Conservation (phyloP, 2,329 filamentous ascomycete species). For the Diatrype stigma region DNA sequence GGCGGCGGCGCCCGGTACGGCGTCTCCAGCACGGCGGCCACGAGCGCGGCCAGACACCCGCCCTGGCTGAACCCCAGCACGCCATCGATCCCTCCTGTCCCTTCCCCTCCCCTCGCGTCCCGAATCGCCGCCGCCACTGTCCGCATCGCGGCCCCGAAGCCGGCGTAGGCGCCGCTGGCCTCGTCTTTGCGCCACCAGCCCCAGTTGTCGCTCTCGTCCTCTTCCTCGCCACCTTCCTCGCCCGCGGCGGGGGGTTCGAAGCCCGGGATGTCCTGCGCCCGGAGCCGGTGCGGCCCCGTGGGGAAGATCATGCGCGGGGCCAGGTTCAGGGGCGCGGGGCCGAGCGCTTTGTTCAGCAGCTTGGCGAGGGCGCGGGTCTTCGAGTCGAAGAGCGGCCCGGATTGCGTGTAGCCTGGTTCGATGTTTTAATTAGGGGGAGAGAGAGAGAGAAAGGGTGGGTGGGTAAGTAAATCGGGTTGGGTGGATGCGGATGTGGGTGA, state of each 20-base stretch:
- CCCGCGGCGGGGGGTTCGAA: slow-evolving; percentile 42
- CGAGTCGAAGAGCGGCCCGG: slow-evolving; percentile 74
- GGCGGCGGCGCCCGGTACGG: slow-evolving; percentile 22
- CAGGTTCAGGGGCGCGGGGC: slow-evolving; percentile 47
- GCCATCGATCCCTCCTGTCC: slow-evolving; percentile 74
- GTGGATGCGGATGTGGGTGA: not conserved
- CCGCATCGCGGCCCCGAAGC: slow-evolving; percentile 64
- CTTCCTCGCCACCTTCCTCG: slow-evolving; percentile 34
- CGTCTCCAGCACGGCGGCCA: slow-evolving; percentile 67
- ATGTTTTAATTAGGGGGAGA: slow-evolving; percentile 2
- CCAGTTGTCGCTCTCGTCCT: slow-evolving; percentile 61
- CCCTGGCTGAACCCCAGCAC: slow-evolving; percentile 83
- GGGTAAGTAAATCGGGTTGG: not conserved
- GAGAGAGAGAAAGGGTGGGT: slow-evolving; percentile 1
- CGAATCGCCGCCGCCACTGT: slow-evolving; percentile 58
- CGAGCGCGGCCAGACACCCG: slow-evolving; percentile 65
- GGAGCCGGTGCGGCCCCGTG: slow-evolving; percentile 62
- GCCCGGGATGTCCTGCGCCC: slow-evolving; percentile 64
- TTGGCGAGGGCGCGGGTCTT: slow-evolving; percentile 89
- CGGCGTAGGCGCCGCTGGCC: slow-evolving; percentile 59
- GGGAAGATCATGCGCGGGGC: slow-evolving; percentile 60
- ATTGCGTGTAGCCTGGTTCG: slow-evolving; percentile 91
- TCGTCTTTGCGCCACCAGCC: slow-evolving; percentile 78
- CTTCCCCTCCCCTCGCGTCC: slow-evolving; percentile 56
- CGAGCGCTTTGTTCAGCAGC: slow-evolving; percentile 69